A percentile compares a stretch with the other conserved stretches of the same genome.
These are phyloP conservation scores for Clitopilus passeckerianus DNA, from an alignment of 768 basidiomycete genomes.

Conservation along the genomic window DNA sequence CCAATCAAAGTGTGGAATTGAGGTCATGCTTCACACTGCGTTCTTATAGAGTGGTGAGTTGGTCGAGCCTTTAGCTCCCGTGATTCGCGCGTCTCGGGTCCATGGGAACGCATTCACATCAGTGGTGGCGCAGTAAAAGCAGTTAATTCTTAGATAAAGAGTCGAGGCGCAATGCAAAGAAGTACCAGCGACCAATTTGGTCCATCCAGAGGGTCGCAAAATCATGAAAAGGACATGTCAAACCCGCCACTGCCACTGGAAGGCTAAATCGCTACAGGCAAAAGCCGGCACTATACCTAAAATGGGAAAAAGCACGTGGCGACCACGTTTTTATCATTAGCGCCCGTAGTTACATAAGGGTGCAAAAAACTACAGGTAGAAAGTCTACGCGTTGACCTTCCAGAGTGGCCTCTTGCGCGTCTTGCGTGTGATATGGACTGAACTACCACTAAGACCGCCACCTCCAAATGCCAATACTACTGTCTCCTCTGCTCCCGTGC, in stretches of 20 bases:
- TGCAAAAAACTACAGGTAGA: conserved; percentile 3
- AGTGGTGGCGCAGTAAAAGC: conserved; percentile 42
- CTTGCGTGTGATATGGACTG: conserved; percentile 86
- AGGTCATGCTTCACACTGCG: conserved; percentile 23
- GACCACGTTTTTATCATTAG: conserved; percentile 21
- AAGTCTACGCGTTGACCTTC: conserved; percentile 71
- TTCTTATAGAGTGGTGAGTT: conserved; percentile 37
- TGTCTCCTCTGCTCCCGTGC: conserved; percentile 77
- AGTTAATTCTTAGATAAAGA: conserved; percentile 19
- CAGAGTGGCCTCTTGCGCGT: conserved; percentile 79
- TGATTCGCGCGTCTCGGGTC: conserved; percentile 45
- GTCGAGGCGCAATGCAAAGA: background rate
- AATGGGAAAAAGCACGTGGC: conserved; percentile 10
- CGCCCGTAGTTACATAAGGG: conserved; percentile 5
- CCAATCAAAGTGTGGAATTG: conserved; percentile 21
- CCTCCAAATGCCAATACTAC: conserved; percentile 88
- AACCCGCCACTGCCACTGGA: conserved; percentile 32
- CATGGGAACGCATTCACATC: conserved; percentile 44
- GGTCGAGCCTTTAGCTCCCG: conserved; percentile 38
- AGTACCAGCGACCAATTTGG: background rate
- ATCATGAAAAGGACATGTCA: conserved; percentile 29
- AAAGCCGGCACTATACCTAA: conserved; percentile 26
- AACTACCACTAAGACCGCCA: conserved; percentile 58
- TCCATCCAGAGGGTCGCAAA: conserved; percentile 4
- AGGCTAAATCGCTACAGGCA: conserved; percentile 29